Percentiles rank a stretch among this genome's conserved stretches.
phyloP scores from a whole-genome alignment of 2,329 filamentous ascomycete genomes.

The Arthrinium puccinioides region DNA sequence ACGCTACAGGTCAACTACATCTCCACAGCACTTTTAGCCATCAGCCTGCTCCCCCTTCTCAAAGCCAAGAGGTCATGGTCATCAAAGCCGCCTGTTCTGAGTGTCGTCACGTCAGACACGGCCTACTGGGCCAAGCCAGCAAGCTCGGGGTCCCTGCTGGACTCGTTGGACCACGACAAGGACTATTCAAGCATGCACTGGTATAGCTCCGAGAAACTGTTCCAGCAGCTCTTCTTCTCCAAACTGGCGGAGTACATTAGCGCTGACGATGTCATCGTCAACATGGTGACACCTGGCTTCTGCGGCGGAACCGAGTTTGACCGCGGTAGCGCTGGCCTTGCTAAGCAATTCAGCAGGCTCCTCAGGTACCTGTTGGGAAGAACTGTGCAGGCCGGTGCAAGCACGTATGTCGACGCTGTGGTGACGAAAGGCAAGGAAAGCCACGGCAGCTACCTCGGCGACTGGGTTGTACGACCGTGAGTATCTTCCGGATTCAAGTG shows the following conservation, averaged over 20 bases:
- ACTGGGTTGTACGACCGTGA: slow-evolving; percentile 1
- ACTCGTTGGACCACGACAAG: neutral
- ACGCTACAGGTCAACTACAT: slow-evolving; percentile 33
- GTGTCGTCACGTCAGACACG: neutral
- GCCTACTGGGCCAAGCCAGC: neutral
- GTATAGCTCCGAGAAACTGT: neutral
- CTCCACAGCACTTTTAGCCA: slow-evolving; percentile 25
- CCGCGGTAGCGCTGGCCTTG: slow-evolving; percentile 2
- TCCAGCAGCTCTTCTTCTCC: neutral
- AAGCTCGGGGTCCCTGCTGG: neutral
- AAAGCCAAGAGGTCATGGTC: slow-evolving; percentile 9
- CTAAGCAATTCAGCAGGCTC: slow-evolving; percentile 1
- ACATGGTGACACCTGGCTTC: neutral
- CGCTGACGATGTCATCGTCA: neutral
- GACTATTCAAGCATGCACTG: slow-evolving; percentile 21
- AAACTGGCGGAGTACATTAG: neutral
- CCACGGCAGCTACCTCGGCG: slow-evolving; percentile 1
- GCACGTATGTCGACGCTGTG: slow-evolving; percentile 1
- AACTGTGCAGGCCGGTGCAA: neutral
- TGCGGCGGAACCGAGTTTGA: neutral
- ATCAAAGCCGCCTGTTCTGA: slow-evolving; percentile 3
- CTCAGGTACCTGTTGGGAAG: slow-evolving; percentile 4
- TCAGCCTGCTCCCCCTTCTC: slow-evolving; percentile 25
- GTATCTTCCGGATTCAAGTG: neutral
- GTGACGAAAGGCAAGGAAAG: neutral